phyloP scores from a whole-genome alignment of 1,284 basidiomycete genomes.

The Moesziomyces sp. region DNA sequence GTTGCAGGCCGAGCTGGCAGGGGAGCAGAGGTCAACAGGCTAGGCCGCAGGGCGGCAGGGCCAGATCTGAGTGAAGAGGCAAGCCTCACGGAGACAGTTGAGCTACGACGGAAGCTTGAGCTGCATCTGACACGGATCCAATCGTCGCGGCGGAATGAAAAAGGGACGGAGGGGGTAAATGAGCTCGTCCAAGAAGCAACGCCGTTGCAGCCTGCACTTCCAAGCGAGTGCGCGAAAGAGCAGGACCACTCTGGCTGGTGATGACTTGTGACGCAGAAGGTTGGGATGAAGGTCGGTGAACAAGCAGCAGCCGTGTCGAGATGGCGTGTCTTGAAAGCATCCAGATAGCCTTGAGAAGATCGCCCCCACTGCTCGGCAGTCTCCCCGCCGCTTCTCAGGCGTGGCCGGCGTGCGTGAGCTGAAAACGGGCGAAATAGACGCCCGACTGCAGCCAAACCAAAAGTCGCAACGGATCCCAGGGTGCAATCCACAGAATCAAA shows the following conservation, averaged over 20 bases:
- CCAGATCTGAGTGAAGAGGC: neutral
- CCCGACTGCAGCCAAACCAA: too few relatives aligned
- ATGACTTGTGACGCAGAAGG: neutral
- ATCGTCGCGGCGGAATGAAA: slow-evolving; percentile 1
- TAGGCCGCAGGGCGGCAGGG: too few relatives aligned
- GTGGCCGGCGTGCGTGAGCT: neutral
- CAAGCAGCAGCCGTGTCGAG: neutral
- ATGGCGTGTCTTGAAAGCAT: neutral
- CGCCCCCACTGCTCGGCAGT: neutral
- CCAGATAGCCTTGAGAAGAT: neutral
- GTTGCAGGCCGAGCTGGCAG: neutral
- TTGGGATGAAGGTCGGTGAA: neutral
- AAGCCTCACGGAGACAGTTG: slow-evolving; percentile 10
- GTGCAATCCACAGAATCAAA: too few relatives aligned
- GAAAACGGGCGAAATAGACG: neutral
- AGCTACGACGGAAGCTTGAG: slow-evolving; percentile 11
- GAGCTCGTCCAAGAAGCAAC: neutral
- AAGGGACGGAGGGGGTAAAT: neutral
- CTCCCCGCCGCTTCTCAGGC: neutral
- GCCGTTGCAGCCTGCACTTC: neutral
- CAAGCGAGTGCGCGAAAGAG: too few relatives aligned
- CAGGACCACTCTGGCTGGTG: neutral
- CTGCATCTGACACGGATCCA: slow-evolving; percentile 23
- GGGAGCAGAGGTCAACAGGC: neutral
- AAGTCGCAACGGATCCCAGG: too few relatives aligned